A percentile compares a stretch with the other conserved stretches of the same genome.
phyloP scores from a whole-genome alignment of 768 basidiomycete genomes.

The Lactarius sanguifluus region DNA sequence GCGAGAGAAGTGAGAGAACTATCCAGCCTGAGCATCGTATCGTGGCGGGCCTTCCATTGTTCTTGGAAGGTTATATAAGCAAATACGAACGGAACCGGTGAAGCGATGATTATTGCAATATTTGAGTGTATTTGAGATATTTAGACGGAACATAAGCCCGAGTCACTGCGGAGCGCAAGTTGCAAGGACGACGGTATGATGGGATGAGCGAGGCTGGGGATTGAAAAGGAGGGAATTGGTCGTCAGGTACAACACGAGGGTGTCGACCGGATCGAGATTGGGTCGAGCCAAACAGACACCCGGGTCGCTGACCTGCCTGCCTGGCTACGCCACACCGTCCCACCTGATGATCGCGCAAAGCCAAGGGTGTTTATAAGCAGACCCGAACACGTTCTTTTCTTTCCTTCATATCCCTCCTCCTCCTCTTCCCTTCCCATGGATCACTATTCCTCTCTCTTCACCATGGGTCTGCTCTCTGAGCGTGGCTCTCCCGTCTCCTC shows the following conservation, averaged over 20 bases:
- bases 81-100: not conserved
- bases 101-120: not conserved
- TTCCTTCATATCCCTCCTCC: not conserved
- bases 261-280: not conserved
- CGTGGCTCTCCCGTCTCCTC: slow-evolving; percentile 21
- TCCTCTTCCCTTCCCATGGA: slow-evolving; percentile 16
- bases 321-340: not conserved
- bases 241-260: slow-evolving; percentile 5
- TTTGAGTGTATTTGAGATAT: too few species aligned
- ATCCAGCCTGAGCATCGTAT: not conserved
- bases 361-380: not conserved
- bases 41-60: not conserved
- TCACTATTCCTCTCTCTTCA: slow-evolving; percentile 28
- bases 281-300: not conserved
- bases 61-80: not conserved
- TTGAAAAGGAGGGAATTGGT: not conserved
- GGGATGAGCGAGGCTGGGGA: not conserved
- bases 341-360: too few species aligned
- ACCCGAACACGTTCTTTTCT: not conserved
- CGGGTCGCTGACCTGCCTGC: not conserved
- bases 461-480: slow-evolving; percentile 28
- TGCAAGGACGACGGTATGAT: not conserved
- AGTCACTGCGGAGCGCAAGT: not conserved
- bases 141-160: not conserved
- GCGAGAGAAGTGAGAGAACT: not conserved